Percentiles rank a stretch among this genome's conserved stretches.
These are phyloP conservation scores for Didymella lethalis DNA, from an alignment of 2,329 filamentous ascomycete genomes.

Conservation along the genomic window DNA sequence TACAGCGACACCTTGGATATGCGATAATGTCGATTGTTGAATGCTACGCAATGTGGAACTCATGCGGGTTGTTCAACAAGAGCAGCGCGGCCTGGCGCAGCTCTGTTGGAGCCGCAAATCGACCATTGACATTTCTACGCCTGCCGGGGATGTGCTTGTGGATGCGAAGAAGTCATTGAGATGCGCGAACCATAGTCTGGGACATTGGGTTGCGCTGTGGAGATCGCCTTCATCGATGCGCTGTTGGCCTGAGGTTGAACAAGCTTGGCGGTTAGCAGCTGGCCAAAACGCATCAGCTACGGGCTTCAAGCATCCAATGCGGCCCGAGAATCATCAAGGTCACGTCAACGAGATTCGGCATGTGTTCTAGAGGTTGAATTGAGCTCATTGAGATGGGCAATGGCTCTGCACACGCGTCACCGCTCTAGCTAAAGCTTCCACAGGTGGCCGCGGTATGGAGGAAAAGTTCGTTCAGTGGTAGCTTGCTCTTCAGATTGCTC, in stretches of 20 bases:
- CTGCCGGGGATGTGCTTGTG: not conserved
- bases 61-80: not conserved
- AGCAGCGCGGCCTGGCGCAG: not conserved
- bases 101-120: not conserved
- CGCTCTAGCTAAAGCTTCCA: constrained; percentile 32
- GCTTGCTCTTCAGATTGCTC: constrained; percentile 53
- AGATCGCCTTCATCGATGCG: not conserved
- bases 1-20: too few relatives aligned
- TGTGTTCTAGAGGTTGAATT: constrained; percentile 30
- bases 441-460: constrained; percentile 36
- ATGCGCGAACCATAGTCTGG: not conserved
- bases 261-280: constrained; percentile 42
- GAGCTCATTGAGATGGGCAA: constrained; percentile 40
- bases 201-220: constrained; percentile 19
- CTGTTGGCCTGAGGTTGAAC: constrained; percentile 35
- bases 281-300: constrained; percentile 33
- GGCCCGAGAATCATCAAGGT: constrained; percentile 31
- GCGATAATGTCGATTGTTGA: not conserved
- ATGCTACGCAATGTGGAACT: not conserved
- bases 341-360: constrained; percentile 30
- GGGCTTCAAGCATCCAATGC: constrained; percentile 25
- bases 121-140: constrained; percentile 3
- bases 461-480: constrained; percentile 46
- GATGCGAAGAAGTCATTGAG: not conserved
- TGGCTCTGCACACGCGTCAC: constrained; percentile 38